These are phyloP conservation scores for Fusarium graminum DNA, from an alignment of 2,329 filamentous ascomycete genomes.

Conservation along the genomic window DNA sequence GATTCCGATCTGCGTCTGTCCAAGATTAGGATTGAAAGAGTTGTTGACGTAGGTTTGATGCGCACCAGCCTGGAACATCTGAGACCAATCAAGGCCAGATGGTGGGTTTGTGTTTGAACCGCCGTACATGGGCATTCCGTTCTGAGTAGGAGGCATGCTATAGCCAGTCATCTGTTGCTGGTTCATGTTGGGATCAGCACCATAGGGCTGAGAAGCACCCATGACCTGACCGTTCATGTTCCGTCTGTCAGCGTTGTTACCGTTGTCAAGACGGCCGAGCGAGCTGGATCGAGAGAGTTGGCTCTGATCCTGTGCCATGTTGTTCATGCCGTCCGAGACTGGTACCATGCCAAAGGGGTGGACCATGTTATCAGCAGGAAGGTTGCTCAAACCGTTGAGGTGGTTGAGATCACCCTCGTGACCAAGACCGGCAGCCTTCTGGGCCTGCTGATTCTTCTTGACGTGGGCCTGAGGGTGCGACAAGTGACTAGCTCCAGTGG, in stretches of 20 bases:
- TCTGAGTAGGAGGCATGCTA: conserved; percentile 72
- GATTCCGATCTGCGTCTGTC: conserved; percentile 76
- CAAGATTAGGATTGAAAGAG: conserved; percentile 74
- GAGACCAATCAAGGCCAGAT: conserved; percentile 78
- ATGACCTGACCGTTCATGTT: conserved; percentile 66
- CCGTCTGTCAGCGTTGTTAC: conserved; percentile 68
- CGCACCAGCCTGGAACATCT: conserved; percentile 82
- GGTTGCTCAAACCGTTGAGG: conserved; percentile 71
- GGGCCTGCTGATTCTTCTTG: conserved; percentile 77
- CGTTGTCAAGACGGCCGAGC: conserved; percentile 69
- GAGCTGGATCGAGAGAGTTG: conserved; percentile 73
- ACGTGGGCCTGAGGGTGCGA: conserved; percentile 92
- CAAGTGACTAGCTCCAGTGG: conserved; percentile 92
- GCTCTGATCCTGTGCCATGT: conserved; percentile 70
- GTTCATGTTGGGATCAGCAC: conserved; percentile 71
- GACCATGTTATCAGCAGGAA: conserved; percentile 68
- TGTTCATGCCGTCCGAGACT: conserved; percentile 69
- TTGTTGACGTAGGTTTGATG: conserved; percentile 74
- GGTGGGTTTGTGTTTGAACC: conserved; percentile 72
- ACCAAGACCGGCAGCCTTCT: conserved; percentile 67
- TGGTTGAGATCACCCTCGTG: conserved; percentile 69
- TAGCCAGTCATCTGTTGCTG: conserved; percentile 74
- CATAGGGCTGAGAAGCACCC: conserved; percentile 68
- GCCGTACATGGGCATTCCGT: conserved; percentile 74
- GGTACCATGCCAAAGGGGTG: conserved; percentile 70